Conservation (phyloP, 2,329 filamentous ascomycete genomes). For the Xylariaceae sp. region DNA sequence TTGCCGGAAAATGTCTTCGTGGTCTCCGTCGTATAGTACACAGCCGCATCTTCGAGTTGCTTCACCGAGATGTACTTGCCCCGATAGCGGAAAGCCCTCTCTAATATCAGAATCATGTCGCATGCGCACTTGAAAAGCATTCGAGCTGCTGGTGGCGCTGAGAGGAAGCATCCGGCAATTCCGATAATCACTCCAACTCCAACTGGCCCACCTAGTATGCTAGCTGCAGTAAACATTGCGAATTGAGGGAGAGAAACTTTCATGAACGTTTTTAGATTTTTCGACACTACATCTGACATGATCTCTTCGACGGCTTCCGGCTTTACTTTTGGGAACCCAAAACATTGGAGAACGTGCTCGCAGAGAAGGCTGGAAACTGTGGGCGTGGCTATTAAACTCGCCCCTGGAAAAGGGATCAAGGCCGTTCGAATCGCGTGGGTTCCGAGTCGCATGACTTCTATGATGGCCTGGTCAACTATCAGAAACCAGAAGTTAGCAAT, state of each 20-base stretch:
- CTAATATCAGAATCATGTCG: conserved; percentile 24
- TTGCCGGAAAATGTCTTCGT: conserved; percentile 10
- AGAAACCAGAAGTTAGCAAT: too few species aligned
- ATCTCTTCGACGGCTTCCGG: conserved; percentile 24
- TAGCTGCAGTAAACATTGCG: too few species aligned
- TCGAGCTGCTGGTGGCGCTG: conserved; percentile 12
- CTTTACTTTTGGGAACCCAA: conserved; percentile 20
- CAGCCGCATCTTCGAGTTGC: conserved; percentile 21
- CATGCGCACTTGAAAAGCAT: conserved; percentile 25
- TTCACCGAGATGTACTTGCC: conserved; percentile 23
- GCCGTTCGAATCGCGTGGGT: conserved; percentile 20
- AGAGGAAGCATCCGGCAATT: conserved; percentile 15
- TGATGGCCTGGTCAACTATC: conserved; percentile 25
- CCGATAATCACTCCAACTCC: conserved; percentile 15
- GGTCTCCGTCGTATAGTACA: conserved; percentile 18
- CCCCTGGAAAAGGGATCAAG: conserved; percentile 21
- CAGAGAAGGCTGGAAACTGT: conserved; percentile 22
- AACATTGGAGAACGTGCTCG: conserved; percentile 22
- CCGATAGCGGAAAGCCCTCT: conserved; percentile 20
- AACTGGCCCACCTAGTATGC: too few species aligned
- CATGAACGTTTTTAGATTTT: conserved; percentile 18
- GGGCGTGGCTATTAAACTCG: conserved; percentile 15
- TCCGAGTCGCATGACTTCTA: conserved; percentile 24
- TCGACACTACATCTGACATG: conserved; percentile 19
- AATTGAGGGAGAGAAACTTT: conserved; percentile 15